Conservation (phyloP, 2,329 filamentous ascomycete species). For the Claviceps cyperi region DNA sequence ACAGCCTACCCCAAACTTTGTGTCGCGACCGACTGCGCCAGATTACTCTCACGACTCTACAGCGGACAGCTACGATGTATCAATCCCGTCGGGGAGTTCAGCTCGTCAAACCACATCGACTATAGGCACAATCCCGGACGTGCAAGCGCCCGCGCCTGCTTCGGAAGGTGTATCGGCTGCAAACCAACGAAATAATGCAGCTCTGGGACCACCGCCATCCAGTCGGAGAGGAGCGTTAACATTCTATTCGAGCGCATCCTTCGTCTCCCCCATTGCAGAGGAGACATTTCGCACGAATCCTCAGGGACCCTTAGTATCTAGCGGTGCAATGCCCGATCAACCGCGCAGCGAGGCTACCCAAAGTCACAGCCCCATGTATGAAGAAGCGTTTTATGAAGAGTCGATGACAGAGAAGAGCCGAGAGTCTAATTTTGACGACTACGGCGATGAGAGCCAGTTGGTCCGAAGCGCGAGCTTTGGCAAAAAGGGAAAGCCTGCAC, state of each 20-base stretch:
- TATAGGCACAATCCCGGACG: constrained; percentile 44
- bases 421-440: constrained; percentile 29
- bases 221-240: constrained; percentile 46
- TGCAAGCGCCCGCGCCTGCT: constrained; percentile 33
- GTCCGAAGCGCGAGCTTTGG: constrained; percentile 48
- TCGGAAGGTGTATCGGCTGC: constrained; percentile 12
- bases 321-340: constrained; percentile 54
- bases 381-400: constrained; percentile 37
- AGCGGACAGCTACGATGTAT: constrained; percentile 22
- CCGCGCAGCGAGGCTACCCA: constrained; percentile 40
- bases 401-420: constrained; percentile 29
- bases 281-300: constrained; percentile 45
- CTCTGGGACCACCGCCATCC: constrained; percentile 45
- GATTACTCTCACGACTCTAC: constrained; percentile 18
- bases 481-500: constrained; percentile 42
- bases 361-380: constrained; percentile 27
- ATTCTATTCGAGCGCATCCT: constrained; percentile 51
- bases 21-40: constrained; percentile 15
- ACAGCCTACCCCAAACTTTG: constrained; percentile 39
- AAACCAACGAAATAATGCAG: constrained; percentile 32
- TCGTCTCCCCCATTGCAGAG: constrained; percentile 63
- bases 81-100: constrained; percentile 32
- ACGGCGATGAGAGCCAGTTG: constrained; percentile 40
- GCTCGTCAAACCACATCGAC: constrained; percentile 38
- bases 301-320: constrained; percentile 55